A percentile compares a stretch with the other conserved stretches of the same genome.
Evolutionary conservation across 805 yeast species (phyloP).

Genomic region (Lipomyces sp.): DNA sequence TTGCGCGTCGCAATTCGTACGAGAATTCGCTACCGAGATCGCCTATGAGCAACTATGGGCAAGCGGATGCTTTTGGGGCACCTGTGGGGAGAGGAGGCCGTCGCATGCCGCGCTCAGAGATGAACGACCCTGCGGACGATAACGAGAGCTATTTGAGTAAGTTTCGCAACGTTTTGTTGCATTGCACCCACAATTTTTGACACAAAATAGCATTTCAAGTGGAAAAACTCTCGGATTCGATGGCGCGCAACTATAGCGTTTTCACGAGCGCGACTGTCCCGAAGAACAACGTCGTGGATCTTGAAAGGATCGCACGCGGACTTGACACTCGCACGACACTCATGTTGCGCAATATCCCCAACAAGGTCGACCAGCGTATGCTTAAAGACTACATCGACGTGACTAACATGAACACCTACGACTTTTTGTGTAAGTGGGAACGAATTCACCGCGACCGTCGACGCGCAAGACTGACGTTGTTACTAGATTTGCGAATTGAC

Average conservation of each 20-base stretch:
- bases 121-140: constrained; percentile 1
- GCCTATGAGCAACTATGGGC: neutral
- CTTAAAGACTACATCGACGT: constrained; percentile 47
- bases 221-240: constrained; percentile 14
- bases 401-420: constrained; percentile 42
- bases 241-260: constrained; percentile 24
- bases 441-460: too few relatives aligned
- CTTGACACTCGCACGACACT: constrained; percentile 48
- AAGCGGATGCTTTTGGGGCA: constrained; percentile 8
- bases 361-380: constrained; percentile 47
- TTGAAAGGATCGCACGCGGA: constrained; percentile 43
- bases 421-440: constrained; percentile 43
- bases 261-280: constrained; percentile 36
- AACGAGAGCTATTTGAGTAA: constrained; percentile 24
- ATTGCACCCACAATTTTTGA: too few relatives aligned
- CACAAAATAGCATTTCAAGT: constrained; percentile 29
- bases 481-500: constrained; percentile 50
- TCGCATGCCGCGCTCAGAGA: constrained; percentile 2
- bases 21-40: neutral
- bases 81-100: neutral
- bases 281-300: constrained; percentile 41
- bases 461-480: too few relatives aligned
- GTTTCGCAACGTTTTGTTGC: neutral
- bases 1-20: constrained; percentile 8
- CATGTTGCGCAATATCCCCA: constrained; percentile 56